A percentile compares a stretch with the other conserved stretches of the same genome.
Evolutionary conservation across 164 flowering plant genomes (phyloP).

Genomic region (Aristolochia californica): DNA sequence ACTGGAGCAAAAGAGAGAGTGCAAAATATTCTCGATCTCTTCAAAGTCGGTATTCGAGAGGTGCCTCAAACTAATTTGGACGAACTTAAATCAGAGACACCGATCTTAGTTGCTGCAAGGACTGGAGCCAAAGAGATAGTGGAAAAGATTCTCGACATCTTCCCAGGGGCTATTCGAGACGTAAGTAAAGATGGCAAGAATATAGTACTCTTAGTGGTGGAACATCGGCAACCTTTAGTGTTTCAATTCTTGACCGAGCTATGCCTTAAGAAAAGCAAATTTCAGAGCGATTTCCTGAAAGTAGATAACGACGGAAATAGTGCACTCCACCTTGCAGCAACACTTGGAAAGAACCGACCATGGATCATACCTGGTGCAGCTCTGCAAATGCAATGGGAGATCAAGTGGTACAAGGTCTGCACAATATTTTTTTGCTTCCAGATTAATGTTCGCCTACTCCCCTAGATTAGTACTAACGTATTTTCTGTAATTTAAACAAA

Average conservation of each 20-base stretch:
- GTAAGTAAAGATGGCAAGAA: constrained; percentile 21
- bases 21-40: too few relatives aligned
- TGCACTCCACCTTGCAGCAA: constrained; percentile 34
- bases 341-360: constrained; percentile 18
- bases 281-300: constrained; percentile 18
- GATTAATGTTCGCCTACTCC: too few relatives aligned
- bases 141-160: constrained; percentile 16
- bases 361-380: constrained; percentile 42
- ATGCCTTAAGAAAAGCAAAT: too few relatives aligned
- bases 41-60: too few relatives aligned
- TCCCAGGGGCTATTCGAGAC: constrained; percentile 34
- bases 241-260: constrained; percentile 13
- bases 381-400: constrained; percentile 41
- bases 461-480: too few relatives aligned
- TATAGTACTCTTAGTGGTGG: constrained; percentile 26
- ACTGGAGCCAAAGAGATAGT: constrained; percentile 33
- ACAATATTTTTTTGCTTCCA: too few relatives aligned
- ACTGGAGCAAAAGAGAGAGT: too few relatives aligned
- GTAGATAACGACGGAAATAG: constrained; percentile 32
- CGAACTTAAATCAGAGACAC: constrained; percentile 13
- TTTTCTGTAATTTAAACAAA: background rate
- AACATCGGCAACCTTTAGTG: constrained; percentile 34
- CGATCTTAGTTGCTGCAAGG: constrained; percentile 31
- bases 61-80: too few relatives aligned
- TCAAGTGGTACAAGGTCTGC: constrained; percentile 39